A percentile compares a stretch with the other conserved stretches of the same genome.
These are phyloP conservation scores for Linum tenue DNA, from an alignment of 345 rosid genomes.

Conservation along the genomic window DNA sequence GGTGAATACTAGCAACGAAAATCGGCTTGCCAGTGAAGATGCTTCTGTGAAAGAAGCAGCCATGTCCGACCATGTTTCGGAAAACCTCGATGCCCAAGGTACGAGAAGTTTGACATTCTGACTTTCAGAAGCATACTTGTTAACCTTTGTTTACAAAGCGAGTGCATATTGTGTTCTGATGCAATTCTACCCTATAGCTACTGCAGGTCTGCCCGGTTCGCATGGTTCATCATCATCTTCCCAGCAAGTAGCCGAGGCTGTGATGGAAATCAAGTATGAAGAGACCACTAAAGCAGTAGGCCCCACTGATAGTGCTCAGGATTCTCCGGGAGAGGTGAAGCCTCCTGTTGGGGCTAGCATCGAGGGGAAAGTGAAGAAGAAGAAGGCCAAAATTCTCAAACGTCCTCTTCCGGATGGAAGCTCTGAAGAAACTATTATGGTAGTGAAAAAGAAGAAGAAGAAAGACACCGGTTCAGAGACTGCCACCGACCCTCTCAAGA, in stretches of 20 bases:
- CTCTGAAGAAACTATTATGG: slow-evolving; percentile 27
- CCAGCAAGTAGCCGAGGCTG: slow-evolving; percentile 25
- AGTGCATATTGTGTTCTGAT: not conserved
- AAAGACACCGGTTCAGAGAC: slow-evolving; percentile 39
- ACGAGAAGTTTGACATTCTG: not conserved
- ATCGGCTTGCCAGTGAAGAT: slow-evolving; percentile 28
- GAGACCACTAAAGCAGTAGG: slow-evolving; percentile 24
- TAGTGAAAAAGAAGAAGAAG: slow-evolving; percentile 59
- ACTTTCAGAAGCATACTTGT: not conserved
- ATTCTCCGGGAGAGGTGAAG: slow-evolving; percentile 28
- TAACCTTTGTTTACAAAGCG: not conserved
- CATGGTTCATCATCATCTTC: slow-evolving; percentile 13
- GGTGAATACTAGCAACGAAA: slow-evolving; percentile 26
- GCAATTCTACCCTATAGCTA: not conserved
- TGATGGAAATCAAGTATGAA: slow-evolving; percentile 24
- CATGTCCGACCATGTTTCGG: slow-evolving; percentile 18
- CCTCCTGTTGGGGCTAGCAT: slow-evolving; percentile 23
- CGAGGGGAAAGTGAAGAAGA: slow-evolving; percentile 40
- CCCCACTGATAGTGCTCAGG: slow-evolving; percentile 27
- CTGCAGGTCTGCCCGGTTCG: not conserved
- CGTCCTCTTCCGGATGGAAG: slow-evolving; percentile 35
- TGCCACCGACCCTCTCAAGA: slow-evolving; percentile 38
- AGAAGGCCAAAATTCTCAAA: slow-evolving; percentile 31
- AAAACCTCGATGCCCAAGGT: slow-evolving; percentile 1
- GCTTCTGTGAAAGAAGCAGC: slow-evolving; percentile 23